Conservation (phyloP, 176 grass and related monocot genomes). For the Areca catechu region DNA sequence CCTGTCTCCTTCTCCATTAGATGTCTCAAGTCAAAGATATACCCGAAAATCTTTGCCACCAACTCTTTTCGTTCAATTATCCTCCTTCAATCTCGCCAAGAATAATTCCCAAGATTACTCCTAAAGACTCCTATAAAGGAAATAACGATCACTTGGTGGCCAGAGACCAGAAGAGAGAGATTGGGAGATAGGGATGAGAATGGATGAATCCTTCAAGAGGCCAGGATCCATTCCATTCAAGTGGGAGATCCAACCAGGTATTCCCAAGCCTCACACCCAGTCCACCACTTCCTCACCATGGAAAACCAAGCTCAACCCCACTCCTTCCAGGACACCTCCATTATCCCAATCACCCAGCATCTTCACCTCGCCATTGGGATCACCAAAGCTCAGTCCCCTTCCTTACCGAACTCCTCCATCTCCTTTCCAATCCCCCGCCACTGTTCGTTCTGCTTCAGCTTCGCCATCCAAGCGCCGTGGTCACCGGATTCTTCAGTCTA, state of each 20-base stretch:
- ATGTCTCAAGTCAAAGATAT: too few relatives aligned
- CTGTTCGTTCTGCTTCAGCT: conserved; percentile 21
- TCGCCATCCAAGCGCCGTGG: conserved; percentile 27
- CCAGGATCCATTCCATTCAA: conserved; percentile 73
- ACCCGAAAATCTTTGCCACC: too few relatives aligned
- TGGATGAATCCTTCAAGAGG: conserved; percentile 61
- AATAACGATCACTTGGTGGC: conserved; percentile 18
- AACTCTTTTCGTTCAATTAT: conserved; percentile 11
- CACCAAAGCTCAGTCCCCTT: conserved; percentile 41
- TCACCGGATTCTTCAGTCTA: neutral
- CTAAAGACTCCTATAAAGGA: neutral
- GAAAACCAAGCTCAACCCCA: conserved; percentile 39
- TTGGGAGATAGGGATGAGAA: neutral
- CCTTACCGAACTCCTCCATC: conserved; percentile 21
- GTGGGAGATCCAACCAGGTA: conserved; percentile 78
- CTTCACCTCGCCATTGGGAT: conserved; percentile 1
- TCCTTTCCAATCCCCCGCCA: conserved; percentile 5
- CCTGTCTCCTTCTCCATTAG: too few relatives aligned
- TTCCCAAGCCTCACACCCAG: conserved; percentile 29
- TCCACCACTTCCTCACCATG: neutral
- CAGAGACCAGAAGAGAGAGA: neutral
- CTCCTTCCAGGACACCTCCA: conserved; percentile 35
- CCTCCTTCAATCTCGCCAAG: conserved; percentile 52
- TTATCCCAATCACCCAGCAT: conserved; percentile 1
- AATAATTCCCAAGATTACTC: neutral